Base-by-base conservation (phyloP, 208 protist species). In the Wallacemonas collosoma region DNA sequence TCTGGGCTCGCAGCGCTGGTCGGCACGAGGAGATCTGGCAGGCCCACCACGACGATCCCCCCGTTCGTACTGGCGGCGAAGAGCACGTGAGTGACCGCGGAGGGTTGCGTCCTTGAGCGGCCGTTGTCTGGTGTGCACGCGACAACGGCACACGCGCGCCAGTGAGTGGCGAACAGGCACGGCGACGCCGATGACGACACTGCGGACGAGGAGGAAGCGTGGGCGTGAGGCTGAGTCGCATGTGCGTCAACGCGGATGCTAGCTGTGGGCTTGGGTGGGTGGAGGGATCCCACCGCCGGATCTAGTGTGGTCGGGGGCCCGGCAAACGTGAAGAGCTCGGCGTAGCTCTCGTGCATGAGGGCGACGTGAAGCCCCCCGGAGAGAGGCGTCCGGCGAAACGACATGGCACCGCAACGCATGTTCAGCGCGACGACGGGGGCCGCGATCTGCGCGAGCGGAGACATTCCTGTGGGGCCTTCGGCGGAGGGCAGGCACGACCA, bases 271-370 rank as follows among this genome's bases (percentile, higher is more conserved):
- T 12, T 50, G 11, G 43, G 15, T 14, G 15, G 60, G n/a, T 7
- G 40, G 11, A 41, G 11, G 41, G 3, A 38, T 3, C 3, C 15
- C 56, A 1, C 45, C 8, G 8, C 12, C 45, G 45, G 8, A 12
- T 50, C 45, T 6, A 50, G 45, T 50, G 6, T 50, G 45, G 45
- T 50, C 8, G 12, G 45, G 12, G 45, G 12, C 45, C 26, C 26
- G 36, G 26, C 43, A n/a, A 65, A 38, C 12, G 40, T 36, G 40
- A 51, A 5, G 60, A 65, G 43, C 60, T 65, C 60, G n/a, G 60
- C 60, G 60, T 65, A 65, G 60, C 60, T 53, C 60, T 45, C 60
- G 60, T 65, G 60, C 60, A 65, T 4, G 41, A 65, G 15, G 14
- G 60, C 60, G 3, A 65, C n/a, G 43, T 65, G 60, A 11, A 65